Base-by-base conservation (phyloP, 352 stramenopile genomes). In the Globisporangium alternatum region DNA sequence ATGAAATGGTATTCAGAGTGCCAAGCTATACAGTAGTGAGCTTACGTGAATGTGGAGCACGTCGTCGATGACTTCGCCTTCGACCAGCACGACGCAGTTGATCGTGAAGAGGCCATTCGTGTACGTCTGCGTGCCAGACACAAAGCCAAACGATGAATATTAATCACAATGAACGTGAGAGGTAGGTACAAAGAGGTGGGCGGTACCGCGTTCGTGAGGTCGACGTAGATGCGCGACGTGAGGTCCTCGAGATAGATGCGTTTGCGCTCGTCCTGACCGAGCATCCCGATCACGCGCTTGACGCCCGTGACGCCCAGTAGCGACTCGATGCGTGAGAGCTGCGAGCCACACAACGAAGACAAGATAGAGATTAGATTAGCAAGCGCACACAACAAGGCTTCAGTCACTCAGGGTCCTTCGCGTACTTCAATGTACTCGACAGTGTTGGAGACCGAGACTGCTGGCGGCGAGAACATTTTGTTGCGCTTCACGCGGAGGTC, bases 51-150 rank as follows among this genome's bases (percentile, higher is more conserved):
- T 81, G 64, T 96, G 83, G 41, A 98, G 76, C 7, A 97, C 76
- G 56, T 96, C 95, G 70, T 98, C 89, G 61, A 96, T 82, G n/a
- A 98, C 83, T 77, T 97, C 84, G 44, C 95, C 95, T 73, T 98
- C 89, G 5, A 98, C 91, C 10, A 98, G 66, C 7, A 98, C 87
- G 10, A 98, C 81, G 59, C 86, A 97, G 69, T 97, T 97, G 67
- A 98, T 78, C 6, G 91, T 97, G 60, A 98, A 96, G 21, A 98
- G 67, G 2, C 90, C 90, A 43, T 93, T 82, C 13, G 89, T 95
- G 65, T 89, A 95, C 10, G 72, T 78, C 80, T 91, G 66, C 5
- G 21, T 9, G 41, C 17, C 41, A 47, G 13, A 47, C 19, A 19
- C 17, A 47, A 8, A 47, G 56, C 25, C 48, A 9, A 19, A 59